These are phyloP conservation scores for Tricholoma bakamatsutake DNA, from an alignment of 768 basidiomycete genomes.

Conservation along the genomic window DNA sequence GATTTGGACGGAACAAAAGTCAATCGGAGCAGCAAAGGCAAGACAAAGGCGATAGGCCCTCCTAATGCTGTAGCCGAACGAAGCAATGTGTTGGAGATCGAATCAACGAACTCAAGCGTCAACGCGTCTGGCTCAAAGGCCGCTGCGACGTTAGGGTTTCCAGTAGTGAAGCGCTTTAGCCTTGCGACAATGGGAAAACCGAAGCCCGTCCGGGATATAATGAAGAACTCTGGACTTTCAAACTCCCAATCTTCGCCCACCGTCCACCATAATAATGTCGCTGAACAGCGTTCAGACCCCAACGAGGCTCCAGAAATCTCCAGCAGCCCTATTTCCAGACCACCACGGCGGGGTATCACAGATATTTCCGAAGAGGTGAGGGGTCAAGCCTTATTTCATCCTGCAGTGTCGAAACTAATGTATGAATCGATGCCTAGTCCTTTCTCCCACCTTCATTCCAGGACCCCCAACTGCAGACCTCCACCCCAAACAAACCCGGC, in stretches of 20 bases:
- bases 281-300: neutral
- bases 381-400: neutral
- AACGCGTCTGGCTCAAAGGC: conserved; percentile 8
- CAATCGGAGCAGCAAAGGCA: neutral
- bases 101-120: neutral
- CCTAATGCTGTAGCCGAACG: neutral
- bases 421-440: conserved; percentile 19
- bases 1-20: neutral
- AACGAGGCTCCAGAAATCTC: conserved; percentile 1
- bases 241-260: neutral
- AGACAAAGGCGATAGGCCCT: neutral
- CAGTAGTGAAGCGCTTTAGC: conserved; percentile 35
- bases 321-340: conserved; percentile 1
- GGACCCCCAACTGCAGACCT: conserved; percentile 39
- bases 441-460: conserved; percentile 55
- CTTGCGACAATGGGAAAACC: conserved; percentile 20
- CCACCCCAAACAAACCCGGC: conserved; percentile 36
- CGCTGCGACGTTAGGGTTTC: conserved; percentile 33
- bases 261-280: neutral
- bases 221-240: conserved; percentile 3
- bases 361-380: conserved; percentile 25
- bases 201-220: conserved; percentile 2
- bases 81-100: conserved; percentile 1
- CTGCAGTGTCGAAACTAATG: neutral
- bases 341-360: conserved; percentile 7